Conservation (phyloP, 1,284 basidiomycete species). For the Austropuccinia psidii region DNA sequence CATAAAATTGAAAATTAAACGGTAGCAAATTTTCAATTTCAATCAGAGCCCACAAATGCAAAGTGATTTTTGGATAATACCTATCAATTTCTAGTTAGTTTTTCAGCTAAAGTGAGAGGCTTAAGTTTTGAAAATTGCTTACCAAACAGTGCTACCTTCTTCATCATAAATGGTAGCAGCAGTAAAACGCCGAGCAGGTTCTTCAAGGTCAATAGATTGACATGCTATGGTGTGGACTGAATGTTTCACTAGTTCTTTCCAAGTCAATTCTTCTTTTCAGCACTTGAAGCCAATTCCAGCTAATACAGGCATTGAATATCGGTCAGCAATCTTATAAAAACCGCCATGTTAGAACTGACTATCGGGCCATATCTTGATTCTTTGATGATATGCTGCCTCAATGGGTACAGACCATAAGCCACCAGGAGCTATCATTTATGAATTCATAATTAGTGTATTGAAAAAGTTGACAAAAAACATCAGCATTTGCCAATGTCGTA, state of each 20-base stretch:
- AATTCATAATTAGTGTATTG: conserved; percentile 1
- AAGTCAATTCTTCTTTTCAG: conserved; percentile 71
- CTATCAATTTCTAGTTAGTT: neutral
- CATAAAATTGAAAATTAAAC: conserved; percentile 84
- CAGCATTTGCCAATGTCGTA: conserved; percentile 66
- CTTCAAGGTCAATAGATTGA: conserved; percentile 67
- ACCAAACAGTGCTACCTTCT: neutral
- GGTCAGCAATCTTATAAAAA: neutral
- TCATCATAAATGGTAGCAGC: conserved; percentile 48
- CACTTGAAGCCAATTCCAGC: conserved; percentile 93
- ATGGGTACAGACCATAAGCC: conserved; percentile 83
- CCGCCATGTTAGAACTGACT: conserved; percentile 55
- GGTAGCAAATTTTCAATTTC: conserved; percentile 95
- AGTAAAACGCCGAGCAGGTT: conserved; percentile 93
- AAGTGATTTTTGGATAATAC: conserved; percentile 36
- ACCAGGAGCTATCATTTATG: conserved; percentile 78
- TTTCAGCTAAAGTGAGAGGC: neutral
- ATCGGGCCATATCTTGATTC: conserved; percentile 82
- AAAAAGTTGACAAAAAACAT: neutral
- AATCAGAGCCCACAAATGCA: conserved; percentile 27
- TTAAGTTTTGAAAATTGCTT: neutral
- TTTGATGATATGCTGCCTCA: conserved; percentile 73
- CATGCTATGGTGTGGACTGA: conserved; percentile 76
- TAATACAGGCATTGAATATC: conserved; percentile 50
- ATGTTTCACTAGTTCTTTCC: conserved; percentile 75